These are phyloP conservation scores for Bertia moriformis DNA, from an alignment of 2,329 filamentous ascomycete species.

Conservation along the genomic window DNA sequence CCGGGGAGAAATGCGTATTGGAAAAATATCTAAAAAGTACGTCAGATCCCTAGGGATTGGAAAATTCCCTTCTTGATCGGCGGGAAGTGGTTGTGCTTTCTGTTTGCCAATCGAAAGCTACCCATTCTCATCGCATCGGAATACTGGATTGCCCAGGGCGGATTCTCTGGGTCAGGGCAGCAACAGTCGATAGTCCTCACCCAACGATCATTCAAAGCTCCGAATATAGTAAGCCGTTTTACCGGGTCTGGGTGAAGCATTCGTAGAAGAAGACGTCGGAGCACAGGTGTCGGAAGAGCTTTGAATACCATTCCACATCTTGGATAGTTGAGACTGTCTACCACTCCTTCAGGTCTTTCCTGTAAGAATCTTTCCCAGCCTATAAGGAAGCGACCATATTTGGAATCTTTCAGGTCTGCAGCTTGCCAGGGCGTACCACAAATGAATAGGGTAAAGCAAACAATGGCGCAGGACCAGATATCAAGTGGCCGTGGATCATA, in stretches of 20 bases:
- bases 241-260: constrained; percentile 72
- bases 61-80: not conserved
- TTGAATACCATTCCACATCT: constrained; percentile 50
- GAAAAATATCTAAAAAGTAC: no score
- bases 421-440: constrained; percentile 62
- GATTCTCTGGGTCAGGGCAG: constrained; percentile 3
- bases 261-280: constrained; percentile 58
- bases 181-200: constrained; percentile 68
- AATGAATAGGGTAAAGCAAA: constrained; percentile 66
- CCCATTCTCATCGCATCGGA: no score
- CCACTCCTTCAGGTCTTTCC: constrained; percentile 25
- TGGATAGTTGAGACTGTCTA: constrained; percentile 52
- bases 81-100: not conserved
- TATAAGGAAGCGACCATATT: constrained; percentile 49
- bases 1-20: no score
- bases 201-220: constrained; percentile 58
- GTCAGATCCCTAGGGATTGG: no score
- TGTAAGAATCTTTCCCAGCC: constrained; percentile 58
- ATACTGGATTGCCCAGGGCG: no score
- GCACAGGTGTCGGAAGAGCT: constrained; percentile 47
- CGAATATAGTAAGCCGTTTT: constrained; percentile 54
- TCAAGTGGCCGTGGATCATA: constrained; percentile 70
- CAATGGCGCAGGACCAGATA: constrained; percentile 73
- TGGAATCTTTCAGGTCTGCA: constrained; percentile 38
- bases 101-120: no score